phyloP scores from a whole-genome alignment of 148 eudicot species.

The Talinum fruticosum region DNA sequence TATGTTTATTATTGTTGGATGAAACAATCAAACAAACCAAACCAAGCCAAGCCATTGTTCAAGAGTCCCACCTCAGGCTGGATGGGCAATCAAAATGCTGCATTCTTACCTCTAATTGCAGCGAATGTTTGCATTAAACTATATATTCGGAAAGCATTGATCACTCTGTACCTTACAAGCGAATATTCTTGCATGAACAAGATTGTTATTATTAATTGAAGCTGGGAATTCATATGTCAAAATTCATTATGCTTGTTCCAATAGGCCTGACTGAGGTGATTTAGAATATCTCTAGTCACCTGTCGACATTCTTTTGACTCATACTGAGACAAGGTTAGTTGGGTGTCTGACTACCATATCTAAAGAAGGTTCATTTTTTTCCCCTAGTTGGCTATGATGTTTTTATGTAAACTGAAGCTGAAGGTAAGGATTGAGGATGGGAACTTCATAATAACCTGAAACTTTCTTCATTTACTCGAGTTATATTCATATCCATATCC shows the following conservation, averaged over 20 bases:
- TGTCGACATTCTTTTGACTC: neutral
- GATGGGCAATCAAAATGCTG: neutral
- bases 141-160: neutral
- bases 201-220: neutral
- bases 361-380: neutral
- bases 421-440: neutral
- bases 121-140: neutral
- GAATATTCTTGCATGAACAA: neutral
- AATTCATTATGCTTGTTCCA: neutral
- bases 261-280: neutral
- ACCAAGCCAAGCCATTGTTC: neutral
- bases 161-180: neutral
- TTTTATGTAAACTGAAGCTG: neutral
- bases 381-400: neutral
- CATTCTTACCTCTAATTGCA: neutral
- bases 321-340: neutral
- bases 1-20: neutral
- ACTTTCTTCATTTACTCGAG: neutral
- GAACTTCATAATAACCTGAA: neutral
- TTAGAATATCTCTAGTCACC: neutral
- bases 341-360: neutral
- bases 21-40: too few relatives aligned
- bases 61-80: neutral
- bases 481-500: neutral
- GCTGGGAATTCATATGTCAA: neutral